These are phyloP conservation scores for Moringa oleifera DNA, from an alignment of 345 rosid species.

Conservation along the genomic window DNA sequence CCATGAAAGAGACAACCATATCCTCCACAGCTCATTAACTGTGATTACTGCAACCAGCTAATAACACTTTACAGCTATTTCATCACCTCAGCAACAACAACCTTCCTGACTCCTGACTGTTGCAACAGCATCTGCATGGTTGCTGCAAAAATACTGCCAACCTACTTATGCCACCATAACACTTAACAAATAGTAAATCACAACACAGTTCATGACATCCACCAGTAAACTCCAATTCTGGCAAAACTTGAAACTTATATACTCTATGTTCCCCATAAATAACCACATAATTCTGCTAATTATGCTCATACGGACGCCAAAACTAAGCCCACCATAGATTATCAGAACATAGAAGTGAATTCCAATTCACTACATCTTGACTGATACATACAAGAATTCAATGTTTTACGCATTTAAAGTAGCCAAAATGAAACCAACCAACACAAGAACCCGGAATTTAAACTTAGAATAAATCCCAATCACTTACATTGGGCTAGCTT, in stretches of 20 bases:
- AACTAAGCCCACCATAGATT: neutral
- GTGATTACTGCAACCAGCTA: no score
- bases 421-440: neutral
- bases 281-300: neutral
- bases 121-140: neutral
- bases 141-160: neutral
- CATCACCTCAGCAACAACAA: neutral
- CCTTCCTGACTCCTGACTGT: neutral
- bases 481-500: slow-evolving; percentile 75
- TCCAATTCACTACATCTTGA: neutral
- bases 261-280: neutral
- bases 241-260: neutral
- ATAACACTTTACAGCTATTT: neutral
- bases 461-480: neutral
- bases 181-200: neutral
- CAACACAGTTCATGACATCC: neutral
- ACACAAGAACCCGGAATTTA: neutral
- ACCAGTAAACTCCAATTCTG: neutral
- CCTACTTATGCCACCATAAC: neutral
- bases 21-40: no score
- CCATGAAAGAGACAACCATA: no score
- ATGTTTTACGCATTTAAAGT: neutral
- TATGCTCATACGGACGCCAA: neutral
- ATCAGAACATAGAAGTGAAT: neutral
- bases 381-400: neutral